Evolutionary conservation across 192 early-diverging fungal species (phyloP), one percentile per base, ranked within the genome.

Genomic region (Coemansia asiatica): DNA sequence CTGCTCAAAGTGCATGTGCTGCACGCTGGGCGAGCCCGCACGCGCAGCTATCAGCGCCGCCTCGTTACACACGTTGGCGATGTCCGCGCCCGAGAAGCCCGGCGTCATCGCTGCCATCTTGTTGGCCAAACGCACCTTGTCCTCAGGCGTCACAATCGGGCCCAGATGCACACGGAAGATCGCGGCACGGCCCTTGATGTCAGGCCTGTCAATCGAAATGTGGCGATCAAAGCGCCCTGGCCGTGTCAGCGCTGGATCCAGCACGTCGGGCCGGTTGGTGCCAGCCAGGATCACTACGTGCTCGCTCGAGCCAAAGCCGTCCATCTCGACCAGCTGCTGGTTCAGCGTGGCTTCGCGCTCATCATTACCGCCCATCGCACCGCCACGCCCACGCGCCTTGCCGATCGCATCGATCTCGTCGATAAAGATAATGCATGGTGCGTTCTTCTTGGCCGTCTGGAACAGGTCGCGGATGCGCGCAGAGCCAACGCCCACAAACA

Each of bases 331-430:
- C 61, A 99, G 79, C 26, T 98, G 83, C 83, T 99, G 97, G 83
- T 99, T 99, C 16, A 99, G 81, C 6, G 97, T 99, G 54, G 87
- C 89, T 79, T 99, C 97, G 22, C 97, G 90, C 84, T 99, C 97
- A 71, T 99, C 97, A 75, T 99, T 97, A 44, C 95, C 94, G 40
- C 97, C 97, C 68, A 91, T 81, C 67, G 90, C 86, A 16, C 90
- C 92, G 51, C 87, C 87, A 63, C 90, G 89, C 23, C 93, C 93
- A 67, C 97, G 90, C 21, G 97, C 92, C 84, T 99, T 99, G 49
- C 97, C 97, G 60, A 99, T 98, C 18, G 97, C 97, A 81, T 99
- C 97, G 67, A 99, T 99, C 84, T 99, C 97, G 63, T 99, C 97
- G 23, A 99, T 95, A 84, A 99, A 99, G 70, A 99, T 95, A 60